phyloP scores from a whole-genome alignment of 805 yeast species.

The Ascoidea tarda region DNA sequence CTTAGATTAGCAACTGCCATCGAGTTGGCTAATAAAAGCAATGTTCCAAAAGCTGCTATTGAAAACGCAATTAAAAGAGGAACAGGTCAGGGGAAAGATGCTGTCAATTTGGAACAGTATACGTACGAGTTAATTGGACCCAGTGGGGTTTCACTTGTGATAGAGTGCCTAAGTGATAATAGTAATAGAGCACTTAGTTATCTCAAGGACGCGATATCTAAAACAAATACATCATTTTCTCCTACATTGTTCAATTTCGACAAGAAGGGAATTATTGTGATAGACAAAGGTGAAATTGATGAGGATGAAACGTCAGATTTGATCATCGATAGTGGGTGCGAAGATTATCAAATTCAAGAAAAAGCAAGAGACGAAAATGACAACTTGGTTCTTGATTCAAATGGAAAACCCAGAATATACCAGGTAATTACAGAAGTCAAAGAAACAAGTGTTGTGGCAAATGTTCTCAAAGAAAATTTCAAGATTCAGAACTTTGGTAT shows the following conservation, averaged over 20 bases:
- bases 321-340: conserved; percentile 66
- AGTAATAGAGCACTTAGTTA: conserved; percentile 67
- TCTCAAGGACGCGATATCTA: conserved; percentile 62
- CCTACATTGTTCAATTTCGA: conserved; percentile 73
- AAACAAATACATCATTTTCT: conserved; percentile 53
- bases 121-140: conserved; percentile 87
- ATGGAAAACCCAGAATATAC: conserved; percentile 14
- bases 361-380: conserved; percentile 13
- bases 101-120: conserved; percentile 28
- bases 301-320: conserved; percentile 59
- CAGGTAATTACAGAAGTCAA: conserved; percentile 51
- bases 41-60: conserved; percentile 71
- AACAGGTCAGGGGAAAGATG: conserved; percentile 40
- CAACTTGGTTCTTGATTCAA: conserved; percentile 7
- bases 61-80: conserved; percentile 84
- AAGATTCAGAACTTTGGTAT: conserved; percentile 59
- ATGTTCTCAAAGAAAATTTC: conserved; percentile 37
- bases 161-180: conserved; percentile 84
- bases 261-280: conserved; percentile 56
- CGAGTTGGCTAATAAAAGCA: conserved; percentile 64
- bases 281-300: conserved; percentile 23
- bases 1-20: conserved; percentile 53
- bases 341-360: conserved; percentile 43
- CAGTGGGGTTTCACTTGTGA: conserved; percentile 75
- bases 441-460: conserved; percentile 48